Evolutionary conservation across 1,139 yeast genomes (phyloP), one percentile per base, ranked within the genome.

Genomic region (Geotrichum histeridarum): DNA sequence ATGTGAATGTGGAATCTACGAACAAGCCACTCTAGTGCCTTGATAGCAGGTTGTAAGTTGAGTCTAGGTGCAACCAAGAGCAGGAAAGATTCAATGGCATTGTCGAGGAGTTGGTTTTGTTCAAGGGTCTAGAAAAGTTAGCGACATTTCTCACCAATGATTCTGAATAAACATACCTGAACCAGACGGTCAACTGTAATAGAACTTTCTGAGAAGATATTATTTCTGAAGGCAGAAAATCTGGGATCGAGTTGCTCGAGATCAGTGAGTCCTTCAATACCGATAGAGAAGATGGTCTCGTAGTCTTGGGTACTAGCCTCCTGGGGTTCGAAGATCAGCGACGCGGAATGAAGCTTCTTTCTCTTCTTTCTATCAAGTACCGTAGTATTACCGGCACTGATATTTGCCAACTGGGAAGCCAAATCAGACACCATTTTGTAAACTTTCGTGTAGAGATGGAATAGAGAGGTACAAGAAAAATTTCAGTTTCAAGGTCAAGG

Each of bases 231-330:
- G 59, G 79, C 79, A 8, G 74, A 67, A 67, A 93, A 91, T 56
- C 93, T 78, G n/a, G 80, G 76, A 64, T 93, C 97, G 22, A 91
- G 70, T 15, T 77, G 73, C 51, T 79, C 79, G 52, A 93, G 75
- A 62, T 88, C 94, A 41, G 81, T 82, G 51, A 90, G 77, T 0
- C 96, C 96, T 58, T 86, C 94, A 8, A 79, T 64, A 2, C 94
- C 86, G 55, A 82, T 79, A 54, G 83, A 80, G 67, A 79, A 87
- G 59, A 93, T 82, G 53, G 84, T 77, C 65, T 90, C 97, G 66
- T 81, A 90, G 69, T 94, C 99, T 73, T 94, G 99, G 39, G 91
- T 80, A 9, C 95, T 87, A 30, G 99, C 99, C 56, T 82, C 83
- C 65, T 85, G 83, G 8, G 96, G 79, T 51, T 89, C 95, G 69